Evolutionary conservation across 2,329 filamentous ascomycete genomes (phyloP).

Genomic region (Fusarium tuaranense): DNA sequence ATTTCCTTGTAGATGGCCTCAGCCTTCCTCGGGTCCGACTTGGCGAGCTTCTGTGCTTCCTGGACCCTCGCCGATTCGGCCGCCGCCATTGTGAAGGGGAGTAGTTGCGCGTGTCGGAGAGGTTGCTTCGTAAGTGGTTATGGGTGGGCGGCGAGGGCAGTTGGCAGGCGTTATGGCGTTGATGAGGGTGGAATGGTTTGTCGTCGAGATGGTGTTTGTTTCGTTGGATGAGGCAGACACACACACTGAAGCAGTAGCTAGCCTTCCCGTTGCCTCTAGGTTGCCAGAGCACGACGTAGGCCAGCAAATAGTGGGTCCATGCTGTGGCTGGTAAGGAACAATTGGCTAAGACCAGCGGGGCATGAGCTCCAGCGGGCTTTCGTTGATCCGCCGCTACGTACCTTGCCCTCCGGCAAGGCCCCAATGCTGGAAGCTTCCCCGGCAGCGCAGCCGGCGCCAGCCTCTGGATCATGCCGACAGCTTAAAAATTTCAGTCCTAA

Average conservation of each 20-base stretch:
- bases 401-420: not conserved
- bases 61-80: conserved; percentile 76
- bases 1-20: conserved; percentile 92
- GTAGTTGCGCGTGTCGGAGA: conserved; percentile 23
- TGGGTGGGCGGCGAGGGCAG: conserved; percentile 5
- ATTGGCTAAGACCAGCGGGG: conserved; percentile 28
- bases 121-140: conserved; percentile 2
- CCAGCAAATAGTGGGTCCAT: conserved; percentile 35
- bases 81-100: conserved; percentile 62
- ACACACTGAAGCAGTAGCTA: conserved; percentile 21
- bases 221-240: conserved; percentile 31
- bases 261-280: conserved; percentile 45
- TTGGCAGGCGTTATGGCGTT: not conserved
- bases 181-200: conserved; percentile 15
- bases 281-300: conserved; percentile 54
- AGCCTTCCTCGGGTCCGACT: conserved; percentile 84
- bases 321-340: not conserved
- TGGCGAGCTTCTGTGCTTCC: conserved; percentile 87
- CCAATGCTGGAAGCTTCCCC: conserved; percentile 35
- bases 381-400: conserved; percentile 45
- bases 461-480: conserved; percentile 43
- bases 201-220: conserved; percentile 33
- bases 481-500: conserved; percentile 49
- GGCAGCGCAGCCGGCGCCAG: conserved; percentile 39
- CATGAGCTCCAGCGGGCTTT: conserved; percentile 38